Percentiles rank a stretch among this genome's conserved stretches.
Evolutionary conservation across 2,329 filamentous ascomycete genomes (phyloP).

Genomic region (Trichoderma hamatum): DNA sequence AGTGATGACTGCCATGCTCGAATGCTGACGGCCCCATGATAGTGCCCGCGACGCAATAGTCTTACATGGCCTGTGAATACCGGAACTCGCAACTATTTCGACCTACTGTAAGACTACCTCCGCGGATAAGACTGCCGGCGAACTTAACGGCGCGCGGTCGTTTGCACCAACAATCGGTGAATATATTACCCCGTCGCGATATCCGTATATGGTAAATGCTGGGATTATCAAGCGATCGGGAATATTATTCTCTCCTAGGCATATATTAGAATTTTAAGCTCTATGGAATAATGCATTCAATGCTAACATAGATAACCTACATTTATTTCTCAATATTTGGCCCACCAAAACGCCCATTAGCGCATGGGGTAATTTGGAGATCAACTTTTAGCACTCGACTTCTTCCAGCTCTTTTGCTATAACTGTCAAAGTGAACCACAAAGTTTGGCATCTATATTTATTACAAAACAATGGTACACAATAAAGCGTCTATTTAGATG

Average conservation of each 20-base stretch:
- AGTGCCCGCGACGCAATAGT: background rate
- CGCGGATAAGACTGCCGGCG: background rate
- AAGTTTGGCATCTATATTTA: background rate
- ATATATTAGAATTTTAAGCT: background rate
- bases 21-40: conserved; percentile 4
- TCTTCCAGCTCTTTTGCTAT: background rate
- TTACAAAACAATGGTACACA: no score
- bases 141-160: background rate
- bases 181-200: background rate
- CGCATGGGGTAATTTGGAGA: background rate
- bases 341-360: background rate
- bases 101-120: background rate
- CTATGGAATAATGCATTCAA: background rate
- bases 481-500: no score
- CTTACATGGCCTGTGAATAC: background rate
- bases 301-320: background rate
- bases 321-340: background rate
- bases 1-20: background rate
- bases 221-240: background rate
- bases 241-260: conserved; percentile 4
- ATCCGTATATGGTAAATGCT: background rate
- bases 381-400: background rate
- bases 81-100: background rate
- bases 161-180: background rate
- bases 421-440: no score